Base-by-base conservation (phyloP, 306 rosid species). In the Acacia melanoxylon region DNA sequence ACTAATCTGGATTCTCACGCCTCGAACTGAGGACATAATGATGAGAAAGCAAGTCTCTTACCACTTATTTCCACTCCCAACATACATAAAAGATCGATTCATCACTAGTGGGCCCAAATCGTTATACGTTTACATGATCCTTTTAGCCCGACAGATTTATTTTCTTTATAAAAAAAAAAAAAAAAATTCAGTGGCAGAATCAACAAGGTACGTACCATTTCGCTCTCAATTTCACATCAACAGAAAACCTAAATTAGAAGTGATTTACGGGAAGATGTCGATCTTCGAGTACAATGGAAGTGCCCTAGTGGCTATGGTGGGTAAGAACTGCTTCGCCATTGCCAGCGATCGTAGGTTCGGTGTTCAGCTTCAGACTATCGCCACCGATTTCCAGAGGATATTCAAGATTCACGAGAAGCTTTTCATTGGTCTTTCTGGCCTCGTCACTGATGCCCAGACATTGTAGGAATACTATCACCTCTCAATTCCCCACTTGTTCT, bases 251-350 rank as follows among this genome's bases (percentile, higher is more conserved):
- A 70, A 67, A 12, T 44, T 15, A 2, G 56, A 69, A 69, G 33
- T 8, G 16, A 70, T 52, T 13, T n/a, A n/a, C n/a, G n/a, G 42
- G 22, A 85, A 65, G n/a, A 84, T 85, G 90, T 85, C 90, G 97
- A 95, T 95, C 89, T 92, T 90, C 85, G 99, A 95, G 91, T 95
- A 95, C 86, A 95, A 95, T 84, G 99, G 98, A 44, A 91, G 98
- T 78, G 98, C 98, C 79, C 90, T 95, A 37, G 85, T 95, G 22
- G 98, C 98, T 8, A 93, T 93, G 98, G 99, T 95, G 25, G 99
- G 99, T 48, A 93, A 95, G 92, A 93, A 95, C 88, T 93, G 99
- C 90, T 93, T 95, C 83, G 98, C 98, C 86, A 91, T 95, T 15
- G 99, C 97, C 81, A 93, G 98, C 81, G 99, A 95, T 89, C 95